Conservation (phyloP, 1,284 basidiomycete genomes). For the Sanghuangporus weigelae region DNA sequence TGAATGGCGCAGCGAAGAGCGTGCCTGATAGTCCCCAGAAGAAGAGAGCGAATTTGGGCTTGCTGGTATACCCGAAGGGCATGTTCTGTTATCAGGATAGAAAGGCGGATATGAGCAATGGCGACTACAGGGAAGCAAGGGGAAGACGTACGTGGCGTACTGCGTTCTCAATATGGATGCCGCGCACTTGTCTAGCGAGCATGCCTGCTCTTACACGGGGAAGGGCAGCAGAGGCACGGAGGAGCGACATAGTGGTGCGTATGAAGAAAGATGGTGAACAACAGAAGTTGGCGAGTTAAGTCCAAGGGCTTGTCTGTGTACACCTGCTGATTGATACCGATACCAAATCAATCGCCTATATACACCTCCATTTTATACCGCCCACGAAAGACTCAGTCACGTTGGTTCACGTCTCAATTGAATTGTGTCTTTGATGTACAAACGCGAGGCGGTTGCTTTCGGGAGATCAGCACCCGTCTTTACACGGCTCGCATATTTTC, state of each 20-base stretch:
- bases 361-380: neutral
- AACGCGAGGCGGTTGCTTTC: neutral
- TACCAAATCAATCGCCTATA: neutral
- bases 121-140: neutral
- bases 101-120: neutral
- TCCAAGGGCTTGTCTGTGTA: neutral
- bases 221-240: conserved; percentile 1
- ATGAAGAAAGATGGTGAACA: neutral
- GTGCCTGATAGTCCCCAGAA: conserved; percentile 1
- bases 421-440: neutral
- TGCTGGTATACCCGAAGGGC: conserved; percentile 13
- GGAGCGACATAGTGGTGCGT: conserved; percentile 6
- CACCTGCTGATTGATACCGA: neutral
- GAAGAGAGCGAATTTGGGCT: conserved; percentile 5
- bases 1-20: conserved; percentile 9
- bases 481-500: neutral
- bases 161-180: conserved; percentile 10
- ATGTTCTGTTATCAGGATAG: conserved; percentile 3
- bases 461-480: neutral
- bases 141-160: conserved; percentile 7
- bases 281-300: too few species aligned
- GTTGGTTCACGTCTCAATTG: neutral
- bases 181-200: conserved; percentile 2
- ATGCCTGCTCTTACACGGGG: conserved; percentile 2
- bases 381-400: neutral